Percentiles rank a stretch among this genome's conserved stretches.
Conservation (phyloP, 345 rosid genomes). For the Hibiscus syriacus region DNA sequence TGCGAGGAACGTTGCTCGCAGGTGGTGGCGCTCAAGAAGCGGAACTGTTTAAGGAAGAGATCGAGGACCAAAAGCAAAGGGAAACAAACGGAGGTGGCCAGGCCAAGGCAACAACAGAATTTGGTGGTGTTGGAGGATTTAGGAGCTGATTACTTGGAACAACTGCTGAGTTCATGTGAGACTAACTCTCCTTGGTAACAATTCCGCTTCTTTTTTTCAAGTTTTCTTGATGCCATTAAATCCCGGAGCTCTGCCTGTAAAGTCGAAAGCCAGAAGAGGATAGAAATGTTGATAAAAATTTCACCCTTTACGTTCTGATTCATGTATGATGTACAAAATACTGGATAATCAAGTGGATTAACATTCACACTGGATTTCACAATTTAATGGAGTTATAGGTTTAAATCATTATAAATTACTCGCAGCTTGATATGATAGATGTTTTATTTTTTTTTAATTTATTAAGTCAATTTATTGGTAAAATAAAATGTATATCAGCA, state of each 20-base stretch:
- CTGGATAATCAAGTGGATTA: too few species aligned
- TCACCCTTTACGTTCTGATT: not conserved
- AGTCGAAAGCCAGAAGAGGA: not conserved
- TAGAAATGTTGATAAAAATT: not conserved
- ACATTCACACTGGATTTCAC: too few species aligned
- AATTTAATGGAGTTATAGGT: too few species aligned
- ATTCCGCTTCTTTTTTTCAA: not conserved
- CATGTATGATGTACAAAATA: too few species aligned
- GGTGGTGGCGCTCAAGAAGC: slow-evolving; percentile 48
- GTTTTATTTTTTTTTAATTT: too few species aligned
- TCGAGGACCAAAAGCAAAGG: slow-evolving; percentile 19
- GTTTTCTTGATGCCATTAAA: not conserved
- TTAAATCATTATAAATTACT: too few species aligned
- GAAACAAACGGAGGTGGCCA: slow-evolving; percentile 13
- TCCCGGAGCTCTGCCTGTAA: not conserved
- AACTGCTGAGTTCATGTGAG: slow-evolving; percentile 49
- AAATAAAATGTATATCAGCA: slow-evolving; percentile 87
- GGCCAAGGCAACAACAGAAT: slow-evolving; percentile 15
- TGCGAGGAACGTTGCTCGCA: slow-evolving; percentile 57
- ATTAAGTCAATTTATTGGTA: too few species aligned
- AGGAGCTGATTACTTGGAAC: slow-evolving; percentile 64
- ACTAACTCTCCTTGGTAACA: not conserved
- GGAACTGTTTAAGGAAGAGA: slow-evolving; percentile 44
- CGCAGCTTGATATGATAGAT: too few species aligned
- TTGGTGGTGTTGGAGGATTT: slow-evolving; percentile 60